These are phyloP conservation scores for Wickerhamomyces strasburgensis DNA, from an alignment of 805 yeast species.

Conservation along the genomic window DNA sequence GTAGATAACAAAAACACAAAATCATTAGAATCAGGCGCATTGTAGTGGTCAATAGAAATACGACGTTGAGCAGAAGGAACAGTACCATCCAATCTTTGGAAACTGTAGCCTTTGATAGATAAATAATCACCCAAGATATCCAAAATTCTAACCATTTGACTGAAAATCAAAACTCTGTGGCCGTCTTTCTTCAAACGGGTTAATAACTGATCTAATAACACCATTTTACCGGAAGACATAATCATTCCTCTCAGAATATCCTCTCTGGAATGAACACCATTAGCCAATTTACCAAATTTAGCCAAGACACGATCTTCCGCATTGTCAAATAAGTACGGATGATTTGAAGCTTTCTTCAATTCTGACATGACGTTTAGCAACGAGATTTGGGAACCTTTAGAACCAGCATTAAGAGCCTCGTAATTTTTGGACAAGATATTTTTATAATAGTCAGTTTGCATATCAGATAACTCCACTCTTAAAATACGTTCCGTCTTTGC, in stretches of 20 bases:
- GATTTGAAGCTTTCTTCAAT: conserved; percentile 93
- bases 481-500: conserved; percentile 93
- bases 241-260: conserved; percentile 82
- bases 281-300: conserved; percentile 49
- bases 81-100: conserved; percentile 95
- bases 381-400: conserved; percentile 73
- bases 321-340: conserved; percentile 90
- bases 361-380: conserved; percentile 91
- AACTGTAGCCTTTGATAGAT: conserved; percentile 77
- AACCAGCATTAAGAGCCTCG: conserved; percentile 83
- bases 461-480: conserved; percentile 90
- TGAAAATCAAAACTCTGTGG: conserved; percentile 89
- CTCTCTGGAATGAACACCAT: conserved; percentile 55
- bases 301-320: conserved; percentile 81
- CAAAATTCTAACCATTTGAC: conserved; percentile 95
- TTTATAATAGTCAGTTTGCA: conserved; percentile 92
- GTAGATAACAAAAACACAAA: conserved; percentile 87
- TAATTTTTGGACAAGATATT: conserved; percentile 91
- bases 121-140: conserved; percentile 94
- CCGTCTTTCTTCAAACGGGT: conserved; percentile 87
- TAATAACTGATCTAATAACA: conserved; percentile 80
- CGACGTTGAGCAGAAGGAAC: conserved; percentile 91
- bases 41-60: conserved; percentile 92
- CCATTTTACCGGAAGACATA: conserved; percentile 99
- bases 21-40: conserved; percentile 88